Evolutionary conservation across 106 monocot species (phyloP).

Genomic region (Dendrobium officinale): DNA sequence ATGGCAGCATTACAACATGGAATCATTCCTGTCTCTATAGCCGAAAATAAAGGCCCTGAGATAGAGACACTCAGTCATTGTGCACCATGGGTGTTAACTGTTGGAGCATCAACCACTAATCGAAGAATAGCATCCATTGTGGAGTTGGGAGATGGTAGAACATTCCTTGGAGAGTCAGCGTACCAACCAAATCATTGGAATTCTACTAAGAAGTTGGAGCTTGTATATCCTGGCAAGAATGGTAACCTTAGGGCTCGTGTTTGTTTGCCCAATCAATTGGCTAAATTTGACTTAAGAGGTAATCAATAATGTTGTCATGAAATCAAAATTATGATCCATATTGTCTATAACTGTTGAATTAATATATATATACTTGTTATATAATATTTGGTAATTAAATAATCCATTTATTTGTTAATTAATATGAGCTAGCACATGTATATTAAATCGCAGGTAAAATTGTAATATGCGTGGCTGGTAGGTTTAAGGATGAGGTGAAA

Average conservation of each 20-base stretch:
- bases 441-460: neutral
- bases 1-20: neutral
- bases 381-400: too few relatives aligned
- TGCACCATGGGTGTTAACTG: slow-evolving; percentile 15
- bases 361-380: too few relatives aligned
- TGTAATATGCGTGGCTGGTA: neutral
- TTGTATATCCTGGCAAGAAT: slow-evolving; percentile 9
- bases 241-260: neutral
- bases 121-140: neutral
- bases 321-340: too few relatives aligned
- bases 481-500: neutral
- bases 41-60: slow-evolving; percentile 4
- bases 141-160: slow-evolving; percentile 17
- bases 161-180: slow-evolving; percentile 25
- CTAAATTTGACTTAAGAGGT: neutral
- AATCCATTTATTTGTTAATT: too few relatives aligned
- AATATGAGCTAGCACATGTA: too few relatives aligned
- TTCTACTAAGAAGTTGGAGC: neutral
- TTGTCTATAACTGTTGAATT: too few relatives aligned
- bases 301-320: too few relatives aligned
- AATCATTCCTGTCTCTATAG: neutral
- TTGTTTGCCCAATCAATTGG: neutral
- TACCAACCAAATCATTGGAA: slow-evolving; percentile 16
- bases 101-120: slow-evolving; percentile 10
- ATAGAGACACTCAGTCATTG: neutral